phyloP scores from a whole-genome alignment of 225 moss, liverwort and hornwort genomes.

The Climacium dendroides region DNA sequence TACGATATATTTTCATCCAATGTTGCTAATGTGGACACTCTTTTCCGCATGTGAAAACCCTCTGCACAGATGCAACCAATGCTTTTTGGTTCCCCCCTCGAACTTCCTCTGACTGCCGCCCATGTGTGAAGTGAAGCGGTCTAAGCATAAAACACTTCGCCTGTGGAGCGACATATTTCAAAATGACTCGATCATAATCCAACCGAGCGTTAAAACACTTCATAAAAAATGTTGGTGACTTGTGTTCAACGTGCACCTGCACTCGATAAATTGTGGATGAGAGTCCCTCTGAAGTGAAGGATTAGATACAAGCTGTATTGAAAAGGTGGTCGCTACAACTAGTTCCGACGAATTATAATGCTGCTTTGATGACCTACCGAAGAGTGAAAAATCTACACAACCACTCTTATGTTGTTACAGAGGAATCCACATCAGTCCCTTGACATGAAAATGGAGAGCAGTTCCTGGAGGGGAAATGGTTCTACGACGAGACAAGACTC shows the following conservation, averaged over 20 bases:
- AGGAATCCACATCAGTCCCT: not conserved
- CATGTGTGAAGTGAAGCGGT: not conserved
- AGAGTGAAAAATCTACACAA: not conserved
- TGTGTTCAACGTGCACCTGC: not conserved
- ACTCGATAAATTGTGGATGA: not conserved
- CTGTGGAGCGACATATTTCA: not conserved
- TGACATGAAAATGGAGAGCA: not conserved
- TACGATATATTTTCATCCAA: not conserved
- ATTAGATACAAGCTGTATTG: not conserved
- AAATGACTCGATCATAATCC: not conserved
- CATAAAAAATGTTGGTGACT: not conserved
- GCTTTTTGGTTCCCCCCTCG: not conserved
- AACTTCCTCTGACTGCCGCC: no score
- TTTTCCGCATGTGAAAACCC: not conserved
- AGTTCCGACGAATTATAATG: not conserved
- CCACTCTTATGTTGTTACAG: not conserved
- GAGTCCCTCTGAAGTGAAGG: not conserved
- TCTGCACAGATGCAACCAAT: not conserved
- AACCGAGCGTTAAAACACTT: not conserved
- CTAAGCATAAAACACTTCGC: not conserved
- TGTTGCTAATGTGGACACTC: not conserved
- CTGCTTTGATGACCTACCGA: not conserved
- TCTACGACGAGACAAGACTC: not conserved
- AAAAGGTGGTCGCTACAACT: constrained; percentile 10
- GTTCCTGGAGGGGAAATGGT: not conserved